Evolutionary conservation across 1,284 basidiomycete species (phyloP).

Genomic region (Sanghuangporus weigelae): DNA sequence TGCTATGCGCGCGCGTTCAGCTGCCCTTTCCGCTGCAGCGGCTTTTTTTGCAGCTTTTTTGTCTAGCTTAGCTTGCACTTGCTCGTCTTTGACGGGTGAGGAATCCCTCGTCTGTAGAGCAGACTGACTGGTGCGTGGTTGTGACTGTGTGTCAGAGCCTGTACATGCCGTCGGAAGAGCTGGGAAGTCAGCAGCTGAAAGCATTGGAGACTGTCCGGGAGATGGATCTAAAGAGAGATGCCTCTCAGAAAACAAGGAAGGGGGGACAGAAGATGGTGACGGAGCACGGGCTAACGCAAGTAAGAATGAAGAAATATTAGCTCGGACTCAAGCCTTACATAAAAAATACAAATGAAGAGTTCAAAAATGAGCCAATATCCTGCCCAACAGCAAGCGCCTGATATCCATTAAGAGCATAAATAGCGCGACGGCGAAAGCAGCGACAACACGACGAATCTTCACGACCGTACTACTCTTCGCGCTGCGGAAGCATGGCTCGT

Average conservation of each 20-base stretch:
- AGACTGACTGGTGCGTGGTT: slow-evolving; percentile 27
- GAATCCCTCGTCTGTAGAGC: slow-evolving; percentile 14
- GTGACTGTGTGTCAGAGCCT: slow-evolving; percentile 26
- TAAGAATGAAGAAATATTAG: slow-evolving; percentile 5
- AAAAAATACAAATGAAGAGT: not conserved
- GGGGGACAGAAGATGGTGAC: slow-evolving; percentile 18
- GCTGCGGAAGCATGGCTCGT: slow-evolving; percentile 72
- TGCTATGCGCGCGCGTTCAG: slow-evolving; percentile 24
- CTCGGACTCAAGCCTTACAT: slow-evolving; percentile 3
- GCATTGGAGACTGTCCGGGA: slow-evolving; percentile 36
- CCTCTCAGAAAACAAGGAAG: slow-evolving; percentile 27
- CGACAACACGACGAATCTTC: not conserved
- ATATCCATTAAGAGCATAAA: not conserved
- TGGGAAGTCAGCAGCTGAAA: slow-evolving; percentile 72
- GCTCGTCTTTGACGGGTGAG: slow-evolving; percentile 31
- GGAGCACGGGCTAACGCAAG: not conserved
- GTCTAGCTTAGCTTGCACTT: slow-evolving; percentile 29
- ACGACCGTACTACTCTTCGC: slow-evolving; percentile 28
- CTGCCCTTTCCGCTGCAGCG: slow-evolving; percentile 27
- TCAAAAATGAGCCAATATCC: not conserved
- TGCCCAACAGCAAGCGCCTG: not conserved
- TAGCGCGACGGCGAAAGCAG: not conserved
- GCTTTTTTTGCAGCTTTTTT: slow-evolving; percentile 33
- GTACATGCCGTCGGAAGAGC: slow-evolving; percentile 37
- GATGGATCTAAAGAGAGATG: slow-evolving; percentile 45